These are phyloP conservation scores for Suhomyces kunorum DNA, from an alignment of 1,139 yeast genomes.

Conservation along the genomic window DNA sequence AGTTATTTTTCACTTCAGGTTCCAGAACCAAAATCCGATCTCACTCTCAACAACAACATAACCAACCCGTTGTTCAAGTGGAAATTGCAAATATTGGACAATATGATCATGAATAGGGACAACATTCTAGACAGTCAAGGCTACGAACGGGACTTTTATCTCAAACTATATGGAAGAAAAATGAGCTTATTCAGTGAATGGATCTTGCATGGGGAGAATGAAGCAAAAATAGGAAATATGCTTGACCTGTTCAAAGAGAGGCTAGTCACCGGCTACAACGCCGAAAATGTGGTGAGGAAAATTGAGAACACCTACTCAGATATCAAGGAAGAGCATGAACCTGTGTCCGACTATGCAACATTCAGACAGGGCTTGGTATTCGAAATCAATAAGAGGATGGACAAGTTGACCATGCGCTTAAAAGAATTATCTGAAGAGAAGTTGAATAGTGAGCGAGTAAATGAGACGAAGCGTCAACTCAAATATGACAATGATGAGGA, in stretches of 20 bases:
- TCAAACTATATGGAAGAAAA: conserved; percentile 31
- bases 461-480: conserved; percentile 53
- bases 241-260: conserved; percentile 26
- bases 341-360: conserved; percentile 2
- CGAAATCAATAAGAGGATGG: conserved; percentile 5
- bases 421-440: conserved; percentile 6
- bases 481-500: conserved; percentile 52
- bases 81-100: conserved; percentile 36
- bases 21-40: conserved; percentile 29
- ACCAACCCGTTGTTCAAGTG: conserved; percentile 30
- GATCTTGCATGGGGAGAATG: conserved; percentile 24
- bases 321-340: background rate
- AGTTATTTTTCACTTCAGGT: conserved; percentile 34
- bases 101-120: conserved; percentile 33
- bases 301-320: conserved; percentile 20
- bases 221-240: conserved; percentile 5
- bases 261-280: conserved; percentile 24
- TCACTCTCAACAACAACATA: conserved; percentile 22
- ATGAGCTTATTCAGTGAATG: conserved; percentile 28
- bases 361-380: conserved; percentile 6
- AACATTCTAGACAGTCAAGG: conserved; percentile 20
- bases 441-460: conserved; percentile 23
- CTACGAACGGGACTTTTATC: conserved; percentile 24
- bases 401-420: conserved; percentile 2
- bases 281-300: conserved; percentile 29